Conservation (phyloP, 169 alveolate genomes). For the Plasmodium blacklocki region DNA sequence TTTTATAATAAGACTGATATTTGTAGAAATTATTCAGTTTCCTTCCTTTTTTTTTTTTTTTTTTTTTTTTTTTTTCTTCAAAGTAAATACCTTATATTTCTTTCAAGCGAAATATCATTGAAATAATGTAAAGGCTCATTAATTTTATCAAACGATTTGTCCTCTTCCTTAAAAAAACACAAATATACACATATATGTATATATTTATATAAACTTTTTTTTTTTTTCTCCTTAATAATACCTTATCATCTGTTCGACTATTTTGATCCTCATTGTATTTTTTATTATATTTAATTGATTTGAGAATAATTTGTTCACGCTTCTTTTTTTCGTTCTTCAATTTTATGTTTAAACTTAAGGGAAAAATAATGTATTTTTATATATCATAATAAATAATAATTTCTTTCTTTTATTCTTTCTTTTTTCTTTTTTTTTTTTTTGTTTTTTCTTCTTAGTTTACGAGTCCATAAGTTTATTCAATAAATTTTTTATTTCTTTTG, state of each 20-base stretch:
- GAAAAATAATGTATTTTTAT: neutral
- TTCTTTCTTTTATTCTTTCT: neutral
- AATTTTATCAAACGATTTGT: too few relatives aligned
- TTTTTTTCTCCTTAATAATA: too few relatives aligned
- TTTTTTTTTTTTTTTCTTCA: too few relatives aligned
- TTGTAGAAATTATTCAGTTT: too few relatives aligned
- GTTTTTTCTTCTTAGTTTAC: slow-evolving; percentile 12
- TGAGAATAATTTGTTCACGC: neutral
- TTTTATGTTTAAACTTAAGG: slow-evolving; percentile 11
- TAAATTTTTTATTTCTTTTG: slow-evolving; percentile 30
- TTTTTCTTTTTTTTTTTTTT: slow-evolving; percentile 10
- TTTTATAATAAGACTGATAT: too few relatives aligned
- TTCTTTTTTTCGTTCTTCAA: slow-evolving; percentile 16
- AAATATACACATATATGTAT: too few relatives aligned
- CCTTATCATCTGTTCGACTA: too few relatives aligned
- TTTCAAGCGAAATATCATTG: too few relatives aligned
- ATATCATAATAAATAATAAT: neutral
- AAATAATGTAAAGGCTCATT: too few relatives aligned
- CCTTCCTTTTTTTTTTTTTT: neutral
- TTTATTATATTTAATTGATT: neutral
- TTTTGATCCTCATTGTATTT: slow-evolving; percentile 6
- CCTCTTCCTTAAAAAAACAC: too few relatives aligned
- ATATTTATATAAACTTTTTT: too few relatives aligned
- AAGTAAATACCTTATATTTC: too few relatives aligned
- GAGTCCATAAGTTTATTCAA: slow-evolving; percentile 23